Conservation (phyloP, 1,284 basidiomycete genomes). For the Porogramme epimiltina region DNA sequence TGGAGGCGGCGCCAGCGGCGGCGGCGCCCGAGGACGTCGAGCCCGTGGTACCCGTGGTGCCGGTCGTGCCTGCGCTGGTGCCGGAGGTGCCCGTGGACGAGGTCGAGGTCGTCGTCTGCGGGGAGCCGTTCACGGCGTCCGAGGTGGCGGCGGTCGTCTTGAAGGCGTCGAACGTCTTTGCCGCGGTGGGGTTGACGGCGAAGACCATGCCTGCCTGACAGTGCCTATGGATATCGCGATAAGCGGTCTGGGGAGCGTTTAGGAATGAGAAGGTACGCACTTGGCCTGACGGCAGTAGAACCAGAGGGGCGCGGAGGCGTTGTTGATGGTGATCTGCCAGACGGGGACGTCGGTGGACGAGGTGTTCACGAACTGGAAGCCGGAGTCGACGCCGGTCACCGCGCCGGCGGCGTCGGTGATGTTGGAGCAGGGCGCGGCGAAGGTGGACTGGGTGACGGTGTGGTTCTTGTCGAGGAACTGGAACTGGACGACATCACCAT, state of each 20-base stretch:
- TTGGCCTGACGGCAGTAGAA: conserved; percentile 42
- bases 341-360: conserved; percentile 32
- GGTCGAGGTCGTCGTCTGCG: conserved; percentile 11
- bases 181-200: conserved; percentile 38
- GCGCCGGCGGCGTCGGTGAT: conserved; percentile 28
- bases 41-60: conserved; percentile 1
- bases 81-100: conserved; percentile 17
- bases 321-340: conserved; percentile 38
- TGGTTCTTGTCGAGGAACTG: conserved; percentile 46
- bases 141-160: conserved; percentile 39
- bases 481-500: conserved; percentile 58
- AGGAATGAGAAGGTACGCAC: conserved; percentile 20
- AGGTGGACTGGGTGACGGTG: conserved; percentile 62
- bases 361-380: conserved; percentile 37
- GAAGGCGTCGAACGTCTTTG: conserved; percentile 33
- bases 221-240: conserved; percentile 28
- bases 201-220: conserved; percentile 43
- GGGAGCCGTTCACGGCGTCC: conserved; percentile 16
- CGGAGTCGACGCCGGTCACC: conserved; percentile 44
- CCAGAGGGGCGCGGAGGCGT: conserved; percentile 40
- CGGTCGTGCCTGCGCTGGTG: conserved; percentile 6
- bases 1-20: conserved; percentile 14
- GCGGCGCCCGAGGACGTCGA: conserved; percentile 15
- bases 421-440: conserved; percentile 45
- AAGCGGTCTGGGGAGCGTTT: not conserved